Base-by-base conservation (phyloP, 2,329 filamentous ascomycete genomes). In the Colletotrichum endophyticum region DNA sequence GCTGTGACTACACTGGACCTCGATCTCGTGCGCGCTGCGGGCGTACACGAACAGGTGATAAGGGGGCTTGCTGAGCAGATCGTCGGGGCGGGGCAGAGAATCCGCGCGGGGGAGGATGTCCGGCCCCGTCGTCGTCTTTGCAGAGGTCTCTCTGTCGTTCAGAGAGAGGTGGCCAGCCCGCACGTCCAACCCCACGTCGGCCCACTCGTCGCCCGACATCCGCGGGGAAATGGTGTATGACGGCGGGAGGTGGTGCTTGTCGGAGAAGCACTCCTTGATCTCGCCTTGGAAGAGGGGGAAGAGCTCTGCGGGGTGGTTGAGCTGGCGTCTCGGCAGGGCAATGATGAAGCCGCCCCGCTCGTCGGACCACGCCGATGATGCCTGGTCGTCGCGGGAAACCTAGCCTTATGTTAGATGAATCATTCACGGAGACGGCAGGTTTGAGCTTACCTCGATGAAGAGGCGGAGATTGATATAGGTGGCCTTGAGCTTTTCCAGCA, bases 1-100 rank as follows among this genome's bases (percentile, higher is more conserved):
- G 56, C 85, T 85, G 79, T 91, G 89, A 66, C 87, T 90, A 67
- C 86, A 84, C 66, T 89, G 85, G 13, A 91, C 80, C 64, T 86
- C 84, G 12, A 90, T 82, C 27, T 78, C 79, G 11, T 78, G 77
- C 8, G 76, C 78, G 22, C 81, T 80, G 13, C 79, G 77, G 12
- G 82, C 80, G 25, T 82, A 78, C 6, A 90, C 81, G 16, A 85
- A 83, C 8, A 91, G 81, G 69, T 89, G 84, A 78, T 90, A 90
- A 0, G 89, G 89, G 2, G 89, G 87, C 36, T 82, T 84, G 11
- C 84, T 81, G 16, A 89, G 83, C 12, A 91, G 82, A n/a, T 88
- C 84, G 64, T 89, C 87, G 1, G 89, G 89, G 3, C 87, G 83
- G 5, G 87, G 85, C 13, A 91, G 80, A 0, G 83, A 83, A 6